Conservation (phyloP, 441 rosid genomes). For the Viola pubescens region DNA sequence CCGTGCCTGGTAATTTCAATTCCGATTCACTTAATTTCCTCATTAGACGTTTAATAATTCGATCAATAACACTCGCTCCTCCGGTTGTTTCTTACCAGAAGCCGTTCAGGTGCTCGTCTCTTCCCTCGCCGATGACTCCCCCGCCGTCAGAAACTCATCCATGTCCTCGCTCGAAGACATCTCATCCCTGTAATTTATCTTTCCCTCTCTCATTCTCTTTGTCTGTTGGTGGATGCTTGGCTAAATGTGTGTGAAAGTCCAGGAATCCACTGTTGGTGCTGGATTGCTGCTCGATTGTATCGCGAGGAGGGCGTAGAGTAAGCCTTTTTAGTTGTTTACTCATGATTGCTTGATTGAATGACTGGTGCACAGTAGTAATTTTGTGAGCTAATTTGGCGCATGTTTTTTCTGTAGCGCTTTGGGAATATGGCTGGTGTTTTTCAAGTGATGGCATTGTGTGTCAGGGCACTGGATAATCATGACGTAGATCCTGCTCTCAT, state of each 20-base stretch:
- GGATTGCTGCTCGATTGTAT: constrained; percentile 77
- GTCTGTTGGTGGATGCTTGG: background rate
- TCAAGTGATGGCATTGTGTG: constrained; percentile 87
- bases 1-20: constrained; percentile 53
- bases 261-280: constrained; percentile 95
- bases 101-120: constrained; percentile 84
- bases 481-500: constrained; percentile 67
- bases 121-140: constrained; percentile 83
- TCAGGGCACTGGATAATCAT: constrained; percentile 47
- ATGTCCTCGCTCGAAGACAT: constrained; percentile 79
- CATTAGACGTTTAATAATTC: constrained; percentile 3
- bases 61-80: background rate
- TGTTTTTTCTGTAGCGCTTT: constrained; percentile 48
- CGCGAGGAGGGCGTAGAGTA: constrained; percentile 94
- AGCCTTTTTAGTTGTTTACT: constrained; percentile 4
- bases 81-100: constrained; percentile 36
- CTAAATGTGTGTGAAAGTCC: constrained; percentile 12
- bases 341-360: background rate
- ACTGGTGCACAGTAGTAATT: background rate
- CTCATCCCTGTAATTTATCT: constrained; percentile 44
- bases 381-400: too few relatives aligned
- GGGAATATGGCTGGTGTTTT: constrained; percentile 94
- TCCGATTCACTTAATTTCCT: too few relatives aligned
- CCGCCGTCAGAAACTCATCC: constrained; percentile 65
- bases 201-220: background rate